Evolutionary conservation across 2,329 filamentous ascomycete species (phyloP).

Genomic region (Amesomyces nigricolor): DNA sequence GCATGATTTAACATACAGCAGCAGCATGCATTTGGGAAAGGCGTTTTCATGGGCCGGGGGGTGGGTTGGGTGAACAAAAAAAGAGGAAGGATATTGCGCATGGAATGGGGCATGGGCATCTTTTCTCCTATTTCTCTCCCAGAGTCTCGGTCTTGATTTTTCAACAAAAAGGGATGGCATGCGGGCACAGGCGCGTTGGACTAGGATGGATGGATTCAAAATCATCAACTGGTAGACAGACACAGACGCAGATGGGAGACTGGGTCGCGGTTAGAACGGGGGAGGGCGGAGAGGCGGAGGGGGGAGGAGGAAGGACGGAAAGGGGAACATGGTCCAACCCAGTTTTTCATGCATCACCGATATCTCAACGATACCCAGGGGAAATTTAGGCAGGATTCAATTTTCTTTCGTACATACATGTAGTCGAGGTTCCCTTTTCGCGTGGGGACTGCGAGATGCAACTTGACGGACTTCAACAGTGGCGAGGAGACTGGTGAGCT

Average conservation of each 20-base stretch:
- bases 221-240: conserved; percentile 19
- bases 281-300: not conserved
- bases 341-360: conserved; percentile 25
- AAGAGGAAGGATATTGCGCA: conserved; percentile 9
- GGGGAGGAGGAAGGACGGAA: conserved; percentile 3
- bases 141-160: conserved; percentile 24
- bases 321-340: conserved; percentile 15
- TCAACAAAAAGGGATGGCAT: conserved; percentile 27
- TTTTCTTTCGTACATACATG: conserved; percentile 4
- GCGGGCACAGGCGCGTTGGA: conserved; percentile 9
- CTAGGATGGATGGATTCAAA: conserved; percentile 12
- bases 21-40: conserved; percentile 18
- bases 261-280: not conserved
- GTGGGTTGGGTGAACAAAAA: conserved; percentile 11
- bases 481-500: not conserved
- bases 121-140: not conserved
- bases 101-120: conserved; percentile 10
- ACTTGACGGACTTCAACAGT: conserved; percentile 12
- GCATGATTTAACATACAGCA: conserved; percentile 20
- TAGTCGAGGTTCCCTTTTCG: not conserved
- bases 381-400: conserved; percentile 19
- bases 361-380: conserved; percentile 37
- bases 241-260: conserved; percentile 4
- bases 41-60: conserved; percentile 14
- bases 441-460: not conserved